Evolutionary conservation across 2,329 filamentous ascomycete genomes (phyloP).

Genomic region (Pseudogymnoascus sp.): DNA sequence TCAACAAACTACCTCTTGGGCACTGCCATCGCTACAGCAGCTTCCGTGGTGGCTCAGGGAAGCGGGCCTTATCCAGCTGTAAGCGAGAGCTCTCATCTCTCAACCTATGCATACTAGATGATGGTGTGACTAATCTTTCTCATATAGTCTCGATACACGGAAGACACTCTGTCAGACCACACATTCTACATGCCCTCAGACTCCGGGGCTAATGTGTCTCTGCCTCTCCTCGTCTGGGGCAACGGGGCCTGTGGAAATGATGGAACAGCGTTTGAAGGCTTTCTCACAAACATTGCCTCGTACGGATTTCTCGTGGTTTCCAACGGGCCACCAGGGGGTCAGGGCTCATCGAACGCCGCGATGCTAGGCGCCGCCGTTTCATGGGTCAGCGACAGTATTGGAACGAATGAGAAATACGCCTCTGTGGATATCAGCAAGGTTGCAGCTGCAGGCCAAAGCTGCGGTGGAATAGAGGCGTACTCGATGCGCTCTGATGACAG

Average conservation of each 20-base stretch:
- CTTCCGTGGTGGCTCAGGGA: neutral
- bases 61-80: neutral
- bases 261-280: conserved; percentile 5
- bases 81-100: neutral
- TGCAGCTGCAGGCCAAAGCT: conserved; percentile 24
- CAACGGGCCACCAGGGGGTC: neutral
- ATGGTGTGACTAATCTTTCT: neutral
- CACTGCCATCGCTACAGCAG: neutral
- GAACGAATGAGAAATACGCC: conserved; percentile 13
- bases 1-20: neutral
- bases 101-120: neutral
- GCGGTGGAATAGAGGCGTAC: conserved; percentile 28
- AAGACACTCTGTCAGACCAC: neutral
- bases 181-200: neutral
- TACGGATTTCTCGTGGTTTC: conserved; percentile 9
- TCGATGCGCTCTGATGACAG: conserved; percentile 17
- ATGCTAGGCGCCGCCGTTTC: conserved; percentile 19
- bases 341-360: conserved; percentile 16
- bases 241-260: conserved; percentile 6
- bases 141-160: neutral
- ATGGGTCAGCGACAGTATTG: conserved; percentile 18
- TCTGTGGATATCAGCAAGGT: conserved; percentile 22
- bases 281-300: conserved; percentile 8
- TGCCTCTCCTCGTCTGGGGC: neutral
- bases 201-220: neutral